Percentiles rank a stretch among this genome's conserved stretches.
Evolutionary conservation across 805 yeast species (phyloP).

Genomic region (Debaryomyces maramus): DNA sequence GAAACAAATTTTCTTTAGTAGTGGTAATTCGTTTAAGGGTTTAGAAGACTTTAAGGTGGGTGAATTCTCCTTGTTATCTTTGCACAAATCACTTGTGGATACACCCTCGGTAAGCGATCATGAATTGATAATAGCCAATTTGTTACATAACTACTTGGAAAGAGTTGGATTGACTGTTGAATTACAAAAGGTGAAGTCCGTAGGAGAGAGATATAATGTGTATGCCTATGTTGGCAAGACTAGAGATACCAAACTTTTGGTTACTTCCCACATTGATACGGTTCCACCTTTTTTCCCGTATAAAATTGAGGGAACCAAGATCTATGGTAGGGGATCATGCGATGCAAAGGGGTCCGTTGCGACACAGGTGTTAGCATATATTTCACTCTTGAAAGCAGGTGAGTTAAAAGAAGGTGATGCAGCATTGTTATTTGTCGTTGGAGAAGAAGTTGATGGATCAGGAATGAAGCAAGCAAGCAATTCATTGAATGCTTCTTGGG

Average conservation of each 20-base stretch:
- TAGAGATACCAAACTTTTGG: constrained; percentile 48
- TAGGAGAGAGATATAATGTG: constrained; percentile 45
- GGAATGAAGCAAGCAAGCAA: constrained; percentile 56
- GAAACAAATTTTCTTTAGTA: too few species aligned
- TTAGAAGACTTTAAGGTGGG: constrained; percentile 6
- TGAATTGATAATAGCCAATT: constrained; percentile 37
- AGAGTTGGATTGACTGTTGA: constrained; percentile 55
- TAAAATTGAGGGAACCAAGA: constrained; percentile 44
- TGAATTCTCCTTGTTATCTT: background rate
- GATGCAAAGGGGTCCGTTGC: constrained; percentile 77
- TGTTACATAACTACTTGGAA: constrained; percentile 38
- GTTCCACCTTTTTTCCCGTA: constrained; percentile 68
- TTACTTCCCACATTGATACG: constrained; percentile 70
- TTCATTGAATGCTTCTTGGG: constrained; percentile 49
- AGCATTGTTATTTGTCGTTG: constrained; percentile 62
- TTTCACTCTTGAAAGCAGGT: constrained; percentile 43
- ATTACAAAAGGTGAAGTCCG: constrained; percentile 29
- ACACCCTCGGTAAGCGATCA: constrained; percentile 24
- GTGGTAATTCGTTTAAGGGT: background rate
- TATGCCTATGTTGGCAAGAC: constrained; percentile 54
- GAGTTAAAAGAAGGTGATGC: constrained; percentile 54
- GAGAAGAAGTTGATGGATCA: constrained; percentile 65
- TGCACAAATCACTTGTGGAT: constrained; percentile 19
- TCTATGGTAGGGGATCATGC: constrained; percentile 65
- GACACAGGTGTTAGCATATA: constrained; percentile 54